Base-by-base conservation (phyloP, 345 rosid species). In the Hirschfeldia incana region DNA sequence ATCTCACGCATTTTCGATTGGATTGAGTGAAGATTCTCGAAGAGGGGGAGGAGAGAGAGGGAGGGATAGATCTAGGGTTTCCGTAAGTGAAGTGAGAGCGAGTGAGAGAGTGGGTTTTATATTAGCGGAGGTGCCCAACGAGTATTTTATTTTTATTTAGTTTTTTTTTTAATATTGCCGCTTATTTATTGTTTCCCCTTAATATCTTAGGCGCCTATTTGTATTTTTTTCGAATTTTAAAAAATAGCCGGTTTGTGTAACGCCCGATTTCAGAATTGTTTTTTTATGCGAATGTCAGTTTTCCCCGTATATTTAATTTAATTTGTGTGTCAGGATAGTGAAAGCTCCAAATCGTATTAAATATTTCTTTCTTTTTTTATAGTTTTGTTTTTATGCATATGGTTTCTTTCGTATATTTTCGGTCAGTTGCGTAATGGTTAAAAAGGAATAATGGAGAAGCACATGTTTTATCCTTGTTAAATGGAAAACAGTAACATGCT, bases 1-100 rank as follows among this genome's bases (percentile, higher is more conserved):
- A 79, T 79, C 77, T 79, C 82, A 4, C 82, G 73, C 82, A 79
- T 79, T 58, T 78, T 78, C 71, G 58, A 4, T 73, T 10, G 28
- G 32, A 29, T 29, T 29, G 32, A 29, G 32, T 2, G 32, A 29
- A 29, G 32, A 3, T 29, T 29, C 32, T 29, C 32, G 32, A 4
- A 4, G 4, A 36, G 10, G 42, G 9, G 42, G 42, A 36, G 39
- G 39, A 36, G 36, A 4, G 4, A 36, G 10, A 10, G 9, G 42
- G 42, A 57, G n/a, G 26, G 63, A 59, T 30, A 59, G 63, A 59
- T 30, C 15, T 68, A 58, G 74, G 74, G 67, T 27, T 59, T 76
- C 4, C 36, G 51, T 21, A 32, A 17, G 9, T 63, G 69, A 58
- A 26, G 8, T 55, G 15, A 21, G 30, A 51, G 17, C 5, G 62